These are phyloP conservation scores for Pinus taeda DNA, from an alignment of 75 land plant genomes.

Conservation along the genomic window DNA sequence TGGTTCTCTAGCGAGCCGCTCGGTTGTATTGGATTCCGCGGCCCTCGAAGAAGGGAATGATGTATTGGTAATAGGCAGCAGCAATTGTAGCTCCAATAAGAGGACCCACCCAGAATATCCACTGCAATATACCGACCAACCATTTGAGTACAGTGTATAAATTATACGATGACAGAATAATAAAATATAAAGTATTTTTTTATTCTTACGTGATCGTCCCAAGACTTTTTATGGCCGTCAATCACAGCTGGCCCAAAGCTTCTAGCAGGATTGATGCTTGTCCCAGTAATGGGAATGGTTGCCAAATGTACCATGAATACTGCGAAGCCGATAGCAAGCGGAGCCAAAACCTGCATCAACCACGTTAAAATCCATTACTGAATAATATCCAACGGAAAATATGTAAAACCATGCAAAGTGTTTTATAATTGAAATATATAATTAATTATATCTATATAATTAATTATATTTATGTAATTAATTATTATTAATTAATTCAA, in stretches of 20 bases:
- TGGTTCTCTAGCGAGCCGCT: too few relatives aligned
- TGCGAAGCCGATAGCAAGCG: constrained; percentile 43
- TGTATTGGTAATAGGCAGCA: constrained; percentile 44
- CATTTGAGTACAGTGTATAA: too few relatives aligned
- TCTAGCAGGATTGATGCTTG: constrained; percentile 47
- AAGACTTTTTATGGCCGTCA: constrained; percentile 20
- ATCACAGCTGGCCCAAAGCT: constrained; percentile 43
- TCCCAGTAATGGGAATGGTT: constrained; percentile 46
- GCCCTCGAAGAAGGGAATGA: not conserved
- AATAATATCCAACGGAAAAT: too few relatives aligned
- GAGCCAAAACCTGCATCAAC: constrained; percentile 33
- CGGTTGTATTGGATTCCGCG: too few relatives aligned
- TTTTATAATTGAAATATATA: too few relatives aligned
- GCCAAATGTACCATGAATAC: constrained; percentile 47
- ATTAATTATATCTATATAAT: too few relatives aligned
- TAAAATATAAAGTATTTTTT: not conserved
- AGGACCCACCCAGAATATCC: constrained; percentile 69
- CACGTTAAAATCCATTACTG: too few relatives aligned
- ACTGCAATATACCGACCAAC: constrained; percentile 7
- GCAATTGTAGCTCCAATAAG: constrained; percentile 47
- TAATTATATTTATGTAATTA: too few relatives aligned
- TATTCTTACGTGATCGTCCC: constrained; percentile 38
- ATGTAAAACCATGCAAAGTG: too few relatives aligned
- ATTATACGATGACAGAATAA: too few relatives aligned
- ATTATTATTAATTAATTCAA: too few relatives aligned